Base-by-base conservation (phyloP, 163 green algal genomes). In the Scenedesmus sp. region DNA sequence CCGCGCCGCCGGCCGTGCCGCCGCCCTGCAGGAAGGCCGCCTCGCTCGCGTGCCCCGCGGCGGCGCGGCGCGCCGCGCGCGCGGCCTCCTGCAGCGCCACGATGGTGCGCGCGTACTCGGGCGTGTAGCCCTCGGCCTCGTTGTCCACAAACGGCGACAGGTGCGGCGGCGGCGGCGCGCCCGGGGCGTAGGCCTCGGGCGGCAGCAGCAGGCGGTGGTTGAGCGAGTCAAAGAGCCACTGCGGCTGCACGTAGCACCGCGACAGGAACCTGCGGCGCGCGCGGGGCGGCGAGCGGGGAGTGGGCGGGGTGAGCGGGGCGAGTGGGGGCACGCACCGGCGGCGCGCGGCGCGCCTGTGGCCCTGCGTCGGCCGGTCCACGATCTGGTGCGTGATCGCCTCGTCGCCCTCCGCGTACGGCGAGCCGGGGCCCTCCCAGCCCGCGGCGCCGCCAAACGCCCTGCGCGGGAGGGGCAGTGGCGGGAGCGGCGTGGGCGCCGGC, bases 211-310 rank as follows among this genome's bases (percentile, higher is more conserved):
- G 88, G 0, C 94, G 72, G 70, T 93, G 94, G 92, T 99, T 99
- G 72, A 91, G 90, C 50, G 77, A 90, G 92, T 99, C 96, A 65
- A 97, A 94, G 33, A 98, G 89, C 96, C 96, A 99, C 93, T 99
- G 96, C 45, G 94, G 95, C 87, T 85, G 91, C 31, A 83, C 75
- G 34, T 98, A 99, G 72, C 93, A 79, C 10, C 96, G 87, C 1
- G 78, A 87, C n/a, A 94, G 75, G 73, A 93, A 92, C 36, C 79
- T 81, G 81, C 94, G 88, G n/a, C n/a, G n/a, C n/a, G n/a, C n/a
- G n/a, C n/a, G n/a, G n/a, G n/a, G n/a, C n/a, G n/a, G n/a, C n/a
- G n/a, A n/a, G n/a, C n/a, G n/a, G n/a, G n/a, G n/a, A n/a, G n/a
- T n/a, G n/a, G n/a, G n/a, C n/a, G n/a, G n/a, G n/a, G n/a, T n/a